A percentile compares a stretch with the other conserved stretches of the same genome.
Conservation (phyloP, 768 basidiomycete genomes). For the Amanita subjunquillea region DNA sequence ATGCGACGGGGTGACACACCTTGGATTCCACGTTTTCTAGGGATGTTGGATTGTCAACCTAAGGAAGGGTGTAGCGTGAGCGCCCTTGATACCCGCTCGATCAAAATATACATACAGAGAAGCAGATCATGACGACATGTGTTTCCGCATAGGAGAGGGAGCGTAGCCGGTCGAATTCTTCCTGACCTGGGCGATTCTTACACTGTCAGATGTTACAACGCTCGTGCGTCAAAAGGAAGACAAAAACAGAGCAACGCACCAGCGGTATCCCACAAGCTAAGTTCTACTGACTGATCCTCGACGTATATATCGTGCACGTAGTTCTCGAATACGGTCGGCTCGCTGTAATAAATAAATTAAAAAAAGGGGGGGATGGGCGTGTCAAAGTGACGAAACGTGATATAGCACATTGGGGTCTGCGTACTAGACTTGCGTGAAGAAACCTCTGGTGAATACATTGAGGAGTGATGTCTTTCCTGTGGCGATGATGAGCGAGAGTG, state of each 20-base stretch:
- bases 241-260: constrained; percentile 36
- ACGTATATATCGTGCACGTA: constrained; percentile 86
- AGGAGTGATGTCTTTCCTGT: constrained; percentile 75
- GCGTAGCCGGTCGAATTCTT: constrained; percentile 89
- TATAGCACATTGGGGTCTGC: constrained; percentile 15
- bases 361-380: neutral
- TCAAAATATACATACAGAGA: constrained; percentile 51
- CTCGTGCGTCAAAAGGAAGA: constrained; percentile 13
- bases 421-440: constrained; percentile 92
- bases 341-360: constrained; percentile 44
- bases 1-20: constrained; percentile 26
- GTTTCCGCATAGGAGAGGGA: constrained; percentile 97
- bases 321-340: constrained; percentile 96
- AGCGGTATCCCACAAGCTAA: constrained; percentile 96
- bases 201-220: constrained; percentile 18
- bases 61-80: neutral
- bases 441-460: constrained; percentile 84
- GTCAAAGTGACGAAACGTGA: neutral
- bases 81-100: constrained; percentile 5
- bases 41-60: constrained; percentile 93
- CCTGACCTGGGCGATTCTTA: constrained; percentile 54
- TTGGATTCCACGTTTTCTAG: constrained; percentile 94
- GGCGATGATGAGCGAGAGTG: constrained; percentile 8
- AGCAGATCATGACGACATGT: constrained; percentile 93
- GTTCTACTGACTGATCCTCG: constrained; percentile 81